Evolutionary conservation across 225 moss, liverwort and hornwort species (phyloP).

Genomic region (Pseudoscleropodium purum): DNA sequence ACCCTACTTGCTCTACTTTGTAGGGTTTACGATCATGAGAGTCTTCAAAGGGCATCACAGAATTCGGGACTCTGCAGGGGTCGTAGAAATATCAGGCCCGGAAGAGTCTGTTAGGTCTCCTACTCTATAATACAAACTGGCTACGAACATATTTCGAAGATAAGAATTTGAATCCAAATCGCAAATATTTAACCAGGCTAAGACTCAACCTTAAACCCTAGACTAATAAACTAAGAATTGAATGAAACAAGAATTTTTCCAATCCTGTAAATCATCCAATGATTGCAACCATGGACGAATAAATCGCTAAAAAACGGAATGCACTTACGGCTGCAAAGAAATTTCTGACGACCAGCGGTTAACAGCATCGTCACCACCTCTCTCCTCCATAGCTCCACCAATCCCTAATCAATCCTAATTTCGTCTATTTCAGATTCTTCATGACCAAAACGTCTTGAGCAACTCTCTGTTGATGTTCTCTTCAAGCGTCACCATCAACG

Average conservation of each 20-base stretch:
- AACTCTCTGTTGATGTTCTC: neutral
- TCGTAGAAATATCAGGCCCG: neutral
- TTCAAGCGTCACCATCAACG: neutral
- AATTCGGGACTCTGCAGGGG: neutral
- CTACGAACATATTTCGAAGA: neutral
- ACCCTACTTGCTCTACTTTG: neutral
- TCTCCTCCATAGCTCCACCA: neutral
- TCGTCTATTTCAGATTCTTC: neutral
- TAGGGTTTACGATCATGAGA: neutral
- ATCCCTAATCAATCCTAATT: neutral
- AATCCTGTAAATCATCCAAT: neutral
- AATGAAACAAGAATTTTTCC: neutral
- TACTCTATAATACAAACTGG: neutral
- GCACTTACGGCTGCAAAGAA: constrained; percentile 30
- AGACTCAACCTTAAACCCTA: neutral
- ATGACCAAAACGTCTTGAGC: neutral
- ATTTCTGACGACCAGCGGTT: constrained; percentile 37
- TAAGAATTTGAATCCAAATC: neutral
- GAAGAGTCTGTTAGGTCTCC: neutral
- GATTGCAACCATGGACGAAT: neutral
- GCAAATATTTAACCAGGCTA: neutral
- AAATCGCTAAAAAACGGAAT: neutral
- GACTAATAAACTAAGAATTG: neutral
- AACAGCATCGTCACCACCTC: constrained; percentile 3
- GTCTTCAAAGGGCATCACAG: neutral